Evolutionary conservation across 768 basidiomycete genomes (phyloP).

Genomic region (Punctularia strigosozonata): DNA sequence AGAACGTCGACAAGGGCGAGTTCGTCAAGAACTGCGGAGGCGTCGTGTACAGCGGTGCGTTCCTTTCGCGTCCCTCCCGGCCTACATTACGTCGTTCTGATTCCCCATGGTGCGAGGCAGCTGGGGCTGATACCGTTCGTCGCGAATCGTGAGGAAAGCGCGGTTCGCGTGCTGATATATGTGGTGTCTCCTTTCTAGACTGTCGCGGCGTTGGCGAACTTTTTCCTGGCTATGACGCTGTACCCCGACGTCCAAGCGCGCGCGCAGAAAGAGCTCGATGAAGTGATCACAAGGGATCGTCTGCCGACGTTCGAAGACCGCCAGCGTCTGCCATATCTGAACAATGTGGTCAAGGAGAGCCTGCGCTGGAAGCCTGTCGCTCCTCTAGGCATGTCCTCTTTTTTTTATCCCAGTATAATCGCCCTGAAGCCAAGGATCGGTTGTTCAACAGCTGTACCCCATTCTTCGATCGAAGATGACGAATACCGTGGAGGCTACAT

Average conservation of each 20-base stretch:
- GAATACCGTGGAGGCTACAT: constrained; percentile 2
- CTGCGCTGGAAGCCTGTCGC: constrained; percentile 34
- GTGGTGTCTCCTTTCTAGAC: too few species aligned
- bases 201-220: constrained; percentile 33
- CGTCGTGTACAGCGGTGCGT: constrained; percentile 31
- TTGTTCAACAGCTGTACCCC: too few species aligned
- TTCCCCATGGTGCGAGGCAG: too few species aligned
- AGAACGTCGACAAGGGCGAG: too few species aligned
- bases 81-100: background rate
- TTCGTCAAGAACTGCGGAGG: too few species aligned
- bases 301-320: constrained; percentile 32
- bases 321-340: constrained; percentile 29
- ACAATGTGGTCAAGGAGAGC: constrained; percentile 18
- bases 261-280: constrained; percentile 41
- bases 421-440: too few species aligned
- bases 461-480: constrained; percentile 3
- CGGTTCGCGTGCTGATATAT: constrained; percentile 1
- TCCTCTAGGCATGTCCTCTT: constrained; percentile 21
- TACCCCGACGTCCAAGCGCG: constrained; percentile 36
- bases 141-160: background rate
- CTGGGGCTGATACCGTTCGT: constrained; percentile 21
- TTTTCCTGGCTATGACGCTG: constrained; percentile 42
- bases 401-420: too few species aligned
- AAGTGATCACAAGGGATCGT: constrained; percentile 28
- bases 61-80: background rate